These are phyloP conservation scores for Plasmodium coatneyi DNA, from an alignment of 169 alveolate genomes.

Conservation along the genomic window DNA sequence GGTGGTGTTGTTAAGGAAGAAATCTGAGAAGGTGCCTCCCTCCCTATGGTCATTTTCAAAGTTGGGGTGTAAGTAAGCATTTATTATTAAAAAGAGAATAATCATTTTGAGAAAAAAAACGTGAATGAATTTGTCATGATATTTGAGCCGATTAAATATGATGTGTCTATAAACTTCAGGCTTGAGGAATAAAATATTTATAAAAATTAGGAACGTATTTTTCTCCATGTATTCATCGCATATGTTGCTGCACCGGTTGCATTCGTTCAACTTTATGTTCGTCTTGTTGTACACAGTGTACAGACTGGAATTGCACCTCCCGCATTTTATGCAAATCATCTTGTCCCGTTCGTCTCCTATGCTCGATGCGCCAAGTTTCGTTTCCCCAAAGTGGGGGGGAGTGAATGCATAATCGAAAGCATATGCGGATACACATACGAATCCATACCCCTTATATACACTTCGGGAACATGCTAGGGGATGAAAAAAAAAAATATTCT, in stretches of 20 bases:
- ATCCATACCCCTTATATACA: not conserved
- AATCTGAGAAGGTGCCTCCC: conserved; percentile 1
- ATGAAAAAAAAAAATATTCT: not conserved
- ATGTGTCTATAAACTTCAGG: conserved; percentile 74
- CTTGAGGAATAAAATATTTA: conserved; percentile 52
- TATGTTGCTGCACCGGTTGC: conserved; percentile 53
- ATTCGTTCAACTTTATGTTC: conserved; percentile 59
- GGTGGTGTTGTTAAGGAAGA: conserved; percentile 15
- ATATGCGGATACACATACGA: not conserved
- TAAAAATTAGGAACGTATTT: conserved; percentile 38
- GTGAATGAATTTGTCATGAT: conserved; percentile 55
- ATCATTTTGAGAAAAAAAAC: conserved; percentile 53
- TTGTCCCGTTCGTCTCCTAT: not conserved
- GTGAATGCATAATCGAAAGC: not conserved
- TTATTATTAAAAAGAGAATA: conserved; percentile 51
- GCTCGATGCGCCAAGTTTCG: not conserved
- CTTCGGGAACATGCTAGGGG: not conserved
- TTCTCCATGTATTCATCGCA: conserved; percentile 73
- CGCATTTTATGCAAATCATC: conserved; percentile 73
- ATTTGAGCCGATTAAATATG: conserved; percentile 44
- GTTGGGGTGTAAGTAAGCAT: conserved; percentile 68
- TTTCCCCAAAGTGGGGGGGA: not conserved
- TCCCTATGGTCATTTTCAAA: conserved; percentile 32
- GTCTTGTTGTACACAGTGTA: conserved; percentile 60
- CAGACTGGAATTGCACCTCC: conserved; percentile 43